Conservation (phyloP, 2,329 filamentous ascomycete genomes). For the Epichloe gansuensis region DNA sequence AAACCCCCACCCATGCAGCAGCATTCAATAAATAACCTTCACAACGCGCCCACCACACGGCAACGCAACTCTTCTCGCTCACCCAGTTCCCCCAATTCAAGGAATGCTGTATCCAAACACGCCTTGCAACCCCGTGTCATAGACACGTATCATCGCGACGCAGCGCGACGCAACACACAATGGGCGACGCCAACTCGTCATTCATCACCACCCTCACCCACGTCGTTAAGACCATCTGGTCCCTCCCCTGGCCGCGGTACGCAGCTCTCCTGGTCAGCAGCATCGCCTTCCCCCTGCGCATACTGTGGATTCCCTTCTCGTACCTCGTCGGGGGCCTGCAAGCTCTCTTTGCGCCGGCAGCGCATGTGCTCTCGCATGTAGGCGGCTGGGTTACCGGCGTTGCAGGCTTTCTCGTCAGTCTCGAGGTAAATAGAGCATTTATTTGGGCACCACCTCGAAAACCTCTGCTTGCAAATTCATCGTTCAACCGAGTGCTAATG, state of each 20-base stretch:
- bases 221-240: conserved; percentile 15
- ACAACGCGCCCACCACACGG: no score
- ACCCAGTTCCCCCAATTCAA: not conserved
- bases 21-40: no score
- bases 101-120: not conserved
- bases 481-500: no score
- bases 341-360: conserved; percentile 1
- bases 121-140: not conserved
- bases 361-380: conserved; percentile 3
- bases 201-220: conserved; percentile 14
- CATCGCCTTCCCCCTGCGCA: conserved; percentile 1
- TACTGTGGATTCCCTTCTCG: conserved; percentile 3
- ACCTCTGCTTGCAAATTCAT: not conserved
- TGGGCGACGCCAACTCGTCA: conserved; percentile 9
- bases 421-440: not conserved
- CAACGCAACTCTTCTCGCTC: not conserved
- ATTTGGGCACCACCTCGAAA: not conserved
- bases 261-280: conserved; percentile 12
- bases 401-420: conserved; percentile 2
- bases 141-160: not conserved
- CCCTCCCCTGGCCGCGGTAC: conserved; percentile 17
- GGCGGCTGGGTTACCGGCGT: conserved; percentile 1
- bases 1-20: not conserved
- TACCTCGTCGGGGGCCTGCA: not conserved
- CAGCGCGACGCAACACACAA: not conserved